Evolutionary conservation across 768 basidiomycete genomes (phyloP), one percentile per base, ranked within the genome.

Genomic region (Boletus pseudo-olivaceus): DNA sequence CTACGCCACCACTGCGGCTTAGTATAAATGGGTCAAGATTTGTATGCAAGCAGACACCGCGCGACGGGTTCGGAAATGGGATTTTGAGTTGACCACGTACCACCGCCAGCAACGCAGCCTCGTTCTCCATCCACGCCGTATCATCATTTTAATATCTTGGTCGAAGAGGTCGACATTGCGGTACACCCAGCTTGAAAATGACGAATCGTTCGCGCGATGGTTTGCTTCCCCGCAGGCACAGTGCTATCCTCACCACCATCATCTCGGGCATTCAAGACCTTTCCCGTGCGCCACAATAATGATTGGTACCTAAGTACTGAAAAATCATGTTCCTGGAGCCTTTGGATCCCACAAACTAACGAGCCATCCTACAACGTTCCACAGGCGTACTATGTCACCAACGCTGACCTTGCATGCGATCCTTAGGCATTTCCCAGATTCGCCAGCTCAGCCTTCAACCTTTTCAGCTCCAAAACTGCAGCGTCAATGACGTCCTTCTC

Each of bases 381-480:
- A 17, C 27, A 9, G 29, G 42, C 17, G 17, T 11, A 39, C n/a
- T n/a, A 4, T 38, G 15, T 15, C n/a, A 39, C 9, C 19, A 19
- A 19, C 10, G n/a, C n/a, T 17, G n/a, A 38, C 8, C 37, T 9
- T n/a, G 10, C 15, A 50, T 33, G 33, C 15, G 8, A 14, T 41
- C 38, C 26, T 47, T 55, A 67, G 37, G 47, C 57, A 39, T 56
- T 58, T 48, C 57, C 55, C 33, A 67, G 38, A 17, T 34, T 23
- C 26, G 47, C 59, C 53, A 90, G 64, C 59, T 86, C 82, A 14
- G 66, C 67, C 72, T 91, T 90, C 68, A 92, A 64, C 63, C 65
- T 73, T 70, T 88, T 88, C 68, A 92, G 70, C 51, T 77, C 75
- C 39, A 80, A 78, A 10, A 92, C 84, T 1, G 84, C 87, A 33